phyloP scores from a whole-genome alignment of 176 grass and related monocot genomes.

The Cenchrus fungigraminus region DNA sequence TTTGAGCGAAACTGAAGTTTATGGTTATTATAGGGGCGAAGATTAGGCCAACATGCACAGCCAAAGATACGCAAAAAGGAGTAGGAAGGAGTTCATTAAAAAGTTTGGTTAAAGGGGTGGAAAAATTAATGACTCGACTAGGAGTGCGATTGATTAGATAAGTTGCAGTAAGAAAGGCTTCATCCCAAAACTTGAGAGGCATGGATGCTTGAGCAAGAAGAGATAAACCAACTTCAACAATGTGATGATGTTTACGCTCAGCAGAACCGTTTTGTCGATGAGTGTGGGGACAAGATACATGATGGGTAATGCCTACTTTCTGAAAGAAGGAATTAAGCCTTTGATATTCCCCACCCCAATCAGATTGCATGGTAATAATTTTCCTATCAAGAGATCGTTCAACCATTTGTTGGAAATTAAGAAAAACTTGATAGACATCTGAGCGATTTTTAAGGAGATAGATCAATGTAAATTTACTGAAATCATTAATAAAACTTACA shows the following conservation, averaged over 20 bases:
- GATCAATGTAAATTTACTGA: not conserved
- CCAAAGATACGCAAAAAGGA: too few species aligned
- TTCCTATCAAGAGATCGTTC: not conserved
- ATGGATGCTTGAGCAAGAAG: too few species aligned
- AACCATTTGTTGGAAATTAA: not conserved
- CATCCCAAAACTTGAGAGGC: too few species aligned
- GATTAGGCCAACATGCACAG: too few species aligned
- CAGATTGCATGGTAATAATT: not conserved
- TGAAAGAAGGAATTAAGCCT: too few species aligned
- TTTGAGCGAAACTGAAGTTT: not conserved
- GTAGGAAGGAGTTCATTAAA: too few species aligned
- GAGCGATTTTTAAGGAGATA: not conserved
- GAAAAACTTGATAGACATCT: not conserved
- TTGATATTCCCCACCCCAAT: too few species aligned
- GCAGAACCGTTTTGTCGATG: not conserved
- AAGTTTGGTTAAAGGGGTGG: too few species aligned
- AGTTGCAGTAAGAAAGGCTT: not conserved
- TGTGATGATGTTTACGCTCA: not conserved
- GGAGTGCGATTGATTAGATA: not conserved
- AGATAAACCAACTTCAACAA: too few species aligned
- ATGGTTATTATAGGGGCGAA: accelerated
- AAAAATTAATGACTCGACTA: accelerated
- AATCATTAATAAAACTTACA: not conserved
- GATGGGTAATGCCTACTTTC: not conserved
- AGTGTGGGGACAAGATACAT: not conserved